Evolutionary conservation across 257 asterid species (phyloP).

Genomic region (Solanum sejunctum): DNA sequence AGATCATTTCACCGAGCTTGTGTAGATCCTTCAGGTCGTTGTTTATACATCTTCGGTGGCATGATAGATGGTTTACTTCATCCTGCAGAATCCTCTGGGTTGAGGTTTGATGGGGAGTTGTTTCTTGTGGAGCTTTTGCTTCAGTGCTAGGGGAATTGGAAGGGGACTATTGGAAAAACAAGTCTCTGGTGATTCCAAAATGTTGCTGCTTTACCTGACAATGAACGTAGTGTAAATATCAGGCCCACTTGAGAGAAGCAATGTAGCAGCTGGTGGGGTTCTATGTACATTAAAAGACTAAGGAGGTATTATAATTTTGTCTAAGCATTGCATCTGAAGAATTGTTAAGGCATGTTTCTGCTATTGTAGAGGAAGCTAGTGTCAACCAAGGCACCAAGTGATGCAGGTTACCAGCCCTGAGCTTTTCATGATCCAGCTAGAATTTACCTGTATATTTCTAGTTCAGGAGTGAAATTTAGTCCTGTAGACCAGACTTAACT

Average conservation of each 20-base stretch:
- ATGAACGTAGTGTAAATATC: background rate
- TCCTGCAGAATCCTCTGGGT: constrained; percentile 46
- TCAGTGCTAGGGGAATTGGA: background rate
- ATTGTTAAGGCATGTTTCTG: background rate
- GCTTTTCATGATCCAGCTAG: background rate
- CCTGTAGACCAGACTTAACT: background rate
- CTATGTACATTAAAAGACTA: background rate
- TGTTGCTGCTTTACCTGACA: background rate
- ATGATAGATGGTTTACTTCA: constrained; percentile 71
- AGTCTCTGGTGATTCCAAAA: background rate
- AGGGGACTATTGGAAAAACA: background rate
- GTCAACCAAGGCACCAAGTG: background rate
- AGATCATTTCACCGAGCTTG: constrained; percentile 89
- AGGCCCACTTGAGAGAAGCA: background rate
- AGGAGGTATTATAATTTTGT: background rate
- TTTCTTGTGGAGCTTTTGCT: constrained; percentile 57
- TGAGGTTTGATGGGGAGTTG: constrained; percentile 64
- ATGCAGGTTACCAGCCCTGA: background rate
- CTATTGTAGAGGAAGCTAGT: background rate
- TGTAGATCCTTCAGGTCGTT: constrained; percentile 59
- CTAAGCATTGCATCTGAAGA: background rate
- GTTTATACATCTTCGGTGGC: constrained; percentile 74
- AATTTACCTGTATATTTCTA: background rate
- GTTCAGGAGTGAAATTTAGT: background rate
- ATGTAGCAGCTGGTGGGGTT: background rate